Evolutionary conservation across 2,329 filamentous ascomycete species (phyloP).

Genomic region (Endothia cerciana): DNA sequence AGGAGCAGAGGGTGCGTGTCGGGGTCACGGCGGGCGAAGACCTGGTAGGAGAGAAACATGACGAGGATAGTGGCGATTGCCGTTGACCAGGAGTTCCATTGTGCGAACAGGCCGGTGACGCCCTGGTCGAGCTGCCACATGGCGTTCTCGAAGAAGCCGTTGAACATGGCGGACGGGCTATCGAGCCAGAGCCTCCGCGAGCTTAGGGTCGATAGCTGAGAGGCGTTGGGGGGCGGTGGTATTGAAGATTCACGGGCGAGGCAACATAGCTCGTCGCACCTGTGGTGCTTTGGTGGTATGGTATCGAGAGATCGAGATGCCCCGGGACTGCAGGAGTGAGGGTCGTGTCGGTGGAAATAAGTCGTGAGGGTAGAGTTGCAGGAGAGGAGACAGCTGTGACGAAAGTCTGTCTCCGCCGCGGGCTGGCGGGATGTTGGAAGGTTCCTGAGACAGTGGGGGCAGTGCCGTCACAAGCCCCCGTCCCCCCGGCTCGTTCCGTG

Average conservation of each 20-base stretch:
- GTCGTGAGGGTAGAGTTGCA: background rate
- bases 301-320: background rate
- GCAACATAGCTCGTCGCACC: slow-evolving; percentile 7
- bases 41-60: slow-evolving; percentile 69
- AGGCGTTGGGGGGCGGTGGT: background rate
- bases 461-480: slow-evolving; percentile 5
- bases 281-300: background rate
- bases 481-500: background rate
- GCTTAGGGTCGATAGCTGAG: background rate
- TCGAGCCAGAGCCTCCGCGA: background rate
- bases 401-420: background rate
- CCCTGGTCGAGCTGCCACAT: slow-evolving; percentile 72
- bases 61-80: slow-evolving; percentile 69
- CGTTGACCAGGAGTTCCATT: slow-evolving; percentile 85
- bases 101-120: slow-evolving; percentile 69
- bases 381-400: background rate
- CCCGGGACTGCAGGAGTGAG: background rate
- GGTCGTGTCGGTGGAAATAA: background rate
- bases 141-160: slow-evolving; percentile 52
- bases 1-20: slow-evolving; percentile 93
- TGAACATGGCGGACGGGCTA: slow-evolving; percentile 25
- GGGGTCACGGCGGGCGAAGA: slow-evolving; percentile 75
- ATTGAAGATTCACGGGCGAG: background rate
- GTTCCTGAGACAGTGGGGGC: slow-evolving; percentile 8
- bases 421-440: background rate